Conservation (phyloP, 139 green algal genomes). For the Penium margaritaceum region DNA sequence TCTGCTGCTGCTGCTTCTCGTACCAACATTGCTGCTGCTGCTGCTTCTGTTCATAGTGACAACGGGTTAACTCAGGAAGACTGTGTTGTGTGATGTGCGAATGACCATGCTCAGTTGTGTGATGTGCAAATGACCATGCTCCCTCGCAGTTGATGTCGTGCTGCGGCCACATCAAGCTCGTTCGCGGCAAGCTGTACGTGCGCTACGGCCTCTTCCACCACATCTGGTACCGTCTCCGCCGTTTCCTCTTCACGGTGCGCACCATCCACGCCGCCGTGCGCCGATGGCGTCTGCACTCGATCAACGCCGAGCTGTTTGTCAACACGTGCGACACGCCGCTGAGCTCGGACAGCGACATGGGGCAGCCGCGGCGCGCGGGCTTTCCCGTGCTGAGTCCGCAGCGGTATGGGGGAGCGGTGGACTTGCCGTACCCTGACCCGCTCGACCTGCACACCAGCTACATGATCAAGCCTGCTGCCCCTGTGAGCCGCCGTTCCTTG, state of each 20-base stretch:
- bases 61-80: too few species aligned
- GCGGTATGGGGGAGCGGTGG: background rate
- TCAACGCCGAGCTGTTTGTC: slow-evolving; percentile 30
- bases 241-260: slow-evolving; percentile 16
- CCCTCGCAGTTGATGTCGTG: slow-evolving; percentile 19
- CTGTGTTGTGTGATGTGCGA: too few species aligned
- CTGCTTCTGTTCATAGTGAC: too few species aligned
- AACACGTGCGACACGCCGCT: slow-evolving; percentile 31
- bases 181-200: slow-evolving; percentile 18
- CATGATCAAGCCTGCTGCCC: too few species aligned
- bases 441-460: slow-evolving; percentile 21
- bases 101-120: too few species aligned
- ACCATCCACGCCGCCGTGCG: slow-evolving; percentile 31
- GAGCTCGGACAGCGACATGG: slow-evolving; percentile 5
- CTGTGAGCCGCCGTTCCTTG: too few species aligned
- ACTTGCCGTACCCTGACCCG: slow-evolving; percentile 25
- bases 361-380: background rate
- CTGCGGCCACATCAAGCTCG: slow-evolving; percentile 21
- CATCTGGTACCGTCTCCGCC: slow-evolving; percentile 24
- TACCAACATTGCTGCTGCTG: too few species aligned
- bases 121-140: too few species aligned
- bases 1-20: too few species aligned
- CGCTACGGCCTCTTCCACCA: slow-evolving; percentile 18
- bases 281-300: background rate
- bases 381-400: slow-evolving; percentile 17